A percentile compares a stretch with the other conserved stretches of the same genome.
phyloP scores from a whole-genome alignment of 345 rosid species.

The Citrus sp. region DNA sequence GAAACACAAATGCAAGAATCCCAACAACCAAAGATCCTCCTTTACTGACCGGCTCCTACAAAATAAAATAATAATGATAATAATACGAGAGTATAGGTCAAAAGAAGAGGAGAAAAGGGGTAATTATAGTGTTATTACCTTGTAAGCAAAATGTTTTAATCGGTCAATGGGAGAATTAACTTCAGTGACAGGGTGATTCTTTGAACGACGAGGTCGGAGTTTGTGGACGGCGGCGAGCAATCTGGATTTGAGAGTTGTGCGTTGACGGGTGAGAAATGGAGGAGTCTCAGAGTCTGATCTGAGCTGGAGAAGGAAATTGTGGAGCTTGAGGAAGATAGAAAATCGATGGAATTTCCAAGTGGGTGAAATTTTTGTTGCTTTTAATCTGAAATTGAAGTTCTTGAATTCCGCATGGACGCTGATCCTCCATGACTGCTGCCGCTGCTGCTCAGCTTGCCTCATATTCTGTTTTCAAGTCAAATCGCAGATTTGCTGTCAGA shows the following conservation, averaged over 20 bases:
- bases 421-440: slow-evolving; percentile 27
- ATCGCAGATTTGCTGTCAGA: neutral
- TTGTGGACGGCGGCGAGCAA: slow-evolving; percentile 13
- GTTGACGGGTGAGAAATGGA: slow-evolving; percentile 4
- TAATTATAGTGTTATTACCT: neutral
- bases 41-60: slow-evolving; percentile 3
- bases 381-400: slow-evolving; percentile 26
- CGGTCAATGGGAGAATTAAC: neutral
- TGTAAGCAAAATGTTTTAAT: neutral
- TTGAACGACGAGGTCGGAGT: neutral
- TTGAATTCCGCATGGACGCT: slow-evolving; percentile 24
- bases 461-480: neutral
- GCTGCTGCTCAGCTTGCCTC: slow-evolving; percentile 28
- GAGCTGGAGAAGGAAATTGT: slow-evolving; percentile 19
- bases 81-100: too few species aligned
- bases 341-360: slow-evolving; percentile 21
- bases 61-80: too few species aligned
- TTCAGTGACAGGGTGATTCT: slow-evolving; percentile 5
- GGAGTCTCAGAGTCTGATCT: slow-evolving; percentile 16
- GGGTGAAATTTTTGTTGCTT: slow-evolving; percentile 17
- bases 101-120: too few species aligned
- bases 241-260: slow-evolving; percentile 17
- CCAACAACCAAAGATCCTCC: slow-evolving; percentile 16
- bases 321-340: slow-evolving; percentile 30
- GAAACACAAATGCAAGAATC: slow-evolving; percentile 4